Conservation (phyloP, 2,329 filamentous ascomycete genomes). For the Botryotinia globosa region DNA sequence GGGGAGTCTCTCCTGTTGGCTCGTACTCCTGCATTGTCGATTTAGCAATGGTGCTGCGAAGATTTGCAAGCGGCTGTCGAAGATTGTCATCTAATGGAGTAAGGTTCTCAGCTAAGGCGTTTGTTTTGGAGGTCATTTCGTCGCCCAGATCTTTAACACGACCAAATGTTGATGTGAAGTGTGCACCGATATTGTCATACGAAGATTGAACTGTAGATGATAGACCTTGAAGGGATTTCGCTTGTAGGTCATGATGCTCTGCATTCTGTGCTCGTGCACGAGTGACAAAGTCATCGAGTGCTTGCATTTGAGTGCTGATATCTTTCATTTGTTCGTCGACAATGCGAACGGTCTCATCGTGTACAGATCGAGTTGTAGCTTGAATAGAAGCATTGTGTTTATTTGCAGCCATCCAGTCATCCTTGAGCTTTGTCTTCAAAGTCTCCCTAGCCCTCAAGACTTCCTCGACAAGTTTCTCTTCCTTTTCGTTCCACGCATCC, state of each 20-base stretch:
- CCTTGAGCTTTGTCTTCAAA: slow-evolving; percentile 77
- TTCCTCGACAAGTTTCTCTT: slow-evolving; percentile 66
- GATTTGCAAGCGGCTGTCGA: slow-evolving; percentile 65
- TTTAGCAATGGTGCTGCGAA: slow-evolving; percentile 66
- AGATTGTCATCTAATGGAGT: slow-evolving; percentile 60
- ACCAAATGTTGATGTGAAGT: slow-evolving; percentile 66
- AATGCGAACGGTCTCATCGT: slow-evolving; percentile 84
- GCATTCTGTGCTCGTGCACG: slow-evolving; percentile 79
- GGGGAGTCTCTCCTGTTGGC: slow-evolving; percentile 81
- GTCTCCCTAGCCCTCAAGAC: slow-evolving; percentile 71
- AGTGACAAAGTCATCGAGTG: slow-evolving; percentile 85
- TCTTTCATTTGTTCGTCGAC: slow-evolving; percentile 87
- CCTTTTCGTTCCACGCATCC: slow-evolving; percentile 69
- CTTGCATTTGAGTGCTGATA: slow-evolving; percentile 83
- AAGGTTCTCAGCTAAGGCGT: slow-evolving; percentile 57
- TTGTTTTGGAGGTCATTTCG: slow-evolving; percentile 62
- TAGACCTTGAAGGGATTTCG: slow-evolving; percentile 62
- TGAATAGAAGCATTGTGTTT: slow-evolving; percentile 82
- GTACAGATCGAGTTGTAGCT: slow-evolving; percentile 78
- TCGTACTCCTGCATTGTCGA: slow-evolving; percentile 74
- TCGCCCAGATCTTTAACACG: slow-evolving; percentile 66
- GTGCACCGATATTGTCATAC: slow-evolving; percentile 66
- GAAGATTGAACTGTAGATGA: slow-evolving; percentile 68
- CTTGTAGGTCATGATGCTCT: slow-evolving; percentile 68
- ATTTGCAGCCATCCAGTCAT: slow-evolving; percentile 78